Percentiles rank a stretch among this genome's conserved stretches.
These are phyloP conservation scores for Castanea sativa DNA, from an alignment of 306 rosid genomes.

Conservation along the genomic window DNA sequence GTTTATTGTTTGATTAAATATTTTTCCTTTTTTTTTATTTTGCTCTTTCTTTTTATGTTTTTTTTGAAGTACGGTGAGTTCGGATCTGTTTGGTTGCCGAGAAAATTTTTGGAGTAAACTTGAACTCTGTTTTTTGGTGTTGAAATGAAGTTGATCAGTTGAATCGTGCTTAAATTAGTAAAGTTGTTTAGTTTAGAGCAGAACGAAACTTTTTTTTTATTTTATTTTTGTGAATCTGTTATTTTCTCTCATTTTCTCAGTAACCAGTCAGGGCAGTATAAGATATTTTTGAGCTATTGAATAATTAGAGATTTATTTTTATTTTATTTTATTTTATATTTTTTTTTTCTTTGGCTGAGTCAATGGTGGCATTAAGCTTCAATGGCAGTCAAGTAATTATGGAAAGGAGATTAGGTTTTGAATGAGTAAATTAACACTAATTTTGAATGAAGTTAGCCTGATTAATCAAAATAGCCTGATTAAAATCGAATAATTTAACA, in stretches of 20 bases:
- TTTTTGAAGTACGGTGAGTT: too few species aligned
- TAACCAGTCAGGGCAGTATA: background rate
- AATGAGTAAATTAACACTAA: background rate
- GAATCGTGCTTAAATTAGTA: background rate
- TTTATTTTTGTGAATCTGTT: background rate
- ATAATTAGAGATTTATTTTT: background rate
- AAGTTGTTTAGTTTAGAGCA: background rate
- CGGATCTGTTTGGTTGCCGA: constrained; percentile 19
- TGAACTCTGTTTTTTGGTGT: background rate
- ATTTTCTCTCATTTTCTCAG: background rate
- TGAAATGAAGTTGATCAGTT: background rate
- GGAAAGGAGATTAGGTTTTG: background rate
- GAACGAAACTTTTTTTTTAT: background rate
- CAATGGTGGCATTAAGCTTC: background rate
- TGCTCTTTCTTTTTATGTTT: too few species aligned
- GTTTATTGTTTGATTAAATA: background rate
- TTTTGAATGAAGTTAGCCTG: background rate
- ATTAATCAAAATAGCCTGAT: background rate
- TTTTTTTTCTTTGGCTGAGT: background rate
- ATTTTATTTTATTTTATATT: background rate
- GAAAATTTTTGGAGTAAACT: constrained; percentile 1
- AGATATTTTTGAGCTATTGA: background rate
- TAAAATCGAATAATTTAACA: background rate
- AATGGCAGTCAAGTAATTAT: constrained; percentile 2
- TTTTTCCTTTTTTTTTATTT: background rate